phyloP scores from a whole-genome alignment of 306 rosid genomes.

The Castanea crenata region DNA sequence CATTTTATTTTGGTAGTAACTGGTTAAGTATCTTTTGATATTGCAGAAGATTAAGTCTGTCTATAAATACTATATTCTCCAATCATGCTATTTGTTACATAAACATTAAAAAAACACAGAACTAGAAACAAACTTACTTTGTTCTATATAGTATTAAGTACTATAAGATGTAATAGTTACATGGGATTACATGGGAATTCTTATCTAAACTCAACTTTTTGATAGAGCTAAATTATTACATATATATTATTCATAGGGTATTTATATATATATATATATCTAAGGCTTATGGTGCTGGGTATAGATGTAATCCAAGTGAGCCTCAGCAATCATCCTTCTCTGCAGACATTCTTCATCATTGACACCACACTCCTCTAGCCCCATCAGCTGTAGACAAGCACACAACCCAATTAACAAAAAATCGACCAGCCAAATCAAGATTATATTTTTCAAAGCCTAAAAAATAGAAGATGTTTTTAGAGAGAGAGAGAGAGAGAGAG shows the following conservation, averaged over 20 bases:
- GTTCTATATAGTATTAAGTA: background rate
- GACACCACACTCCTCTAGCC: conserved; percentile 40
- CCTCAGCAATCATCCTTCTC: conserved; percentile 65
- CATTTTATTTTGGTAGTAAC: no score
- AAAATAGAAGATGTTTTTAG: no score
- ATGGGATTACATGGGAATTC: background rate
- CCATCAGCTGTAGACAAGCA: conserved; percentile 38
- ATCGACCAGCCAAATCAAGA: no score
- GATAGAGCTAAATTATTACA: background rate
- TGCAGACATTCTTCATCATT: conserved; percentile 43
- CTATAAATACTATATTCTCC: background rate
- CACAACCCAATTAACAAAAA: conserved; percentile 4
- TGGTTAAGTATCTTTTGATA: background rate
- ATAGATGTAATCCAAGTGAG: conserved; percentile 86
- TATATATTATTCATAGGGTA: no score
- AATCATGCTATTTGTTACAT: background rate
- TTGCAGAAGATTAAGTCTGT: background rate
- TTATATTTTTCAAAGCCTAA: no score
- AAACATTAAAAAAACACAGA: background rate
- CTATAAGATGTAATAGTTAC: background rate
- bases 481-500: background rate
- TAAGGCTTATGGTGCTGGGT: conserved; percentile 65
- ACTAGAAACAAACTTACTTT: background rate
- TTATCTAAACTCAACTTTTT: background rate
- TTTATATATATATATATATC: background rate